A percentile compares a stretch with the other conserved stretches of the same genome.
These are phyloP conservation scores for Calocera cornea DNA, from an alignment of 768 basidiomycete genomes.

Conservation along the genomic window DNA sequence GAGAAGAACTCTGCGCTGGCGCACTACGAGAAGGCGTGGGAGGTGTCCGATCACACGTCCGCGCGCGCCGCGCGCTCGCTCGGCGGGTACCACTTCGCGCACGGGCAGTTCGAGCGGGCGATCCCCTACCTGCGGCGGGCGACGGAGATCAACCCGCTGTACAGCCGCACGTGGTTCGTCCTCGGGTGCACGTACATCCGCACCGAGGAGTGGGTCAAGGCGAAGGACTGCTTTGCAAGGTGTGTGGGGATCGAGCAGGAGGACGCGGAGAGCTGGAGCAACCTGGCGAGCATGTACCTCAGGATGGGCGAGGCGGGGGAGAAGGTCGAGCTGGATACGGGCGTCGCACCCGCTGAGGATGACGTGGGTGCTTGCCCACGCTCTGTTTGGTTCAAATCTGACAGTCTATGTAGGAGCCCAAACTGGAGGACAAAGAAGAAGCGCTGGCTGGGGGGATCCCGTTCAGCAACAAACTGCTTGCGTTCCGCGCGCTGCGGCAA, in stretches of 20 bases:
- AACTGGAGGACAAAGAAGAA: constrained; percentile 10
- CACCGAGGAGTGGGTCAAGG: constrained; percentile 72
- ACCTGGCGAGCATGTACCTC: constrained; percentile 87
- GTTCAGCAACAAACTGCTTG: constrained; percentile 57
- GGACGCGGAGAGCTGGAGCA: constrained; percentile 97
- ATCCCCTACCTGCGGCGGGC: constrained; percentile 56
- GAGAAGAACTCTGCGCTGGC: constrained; percentile 53
- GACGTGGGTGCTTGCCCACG: not conserved
- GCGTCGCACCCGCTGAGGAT: constrained; percentile 15
- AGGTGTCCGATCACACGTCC: constrained; percentile 61
- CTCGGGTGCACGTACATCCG: constrained; percentile 84
- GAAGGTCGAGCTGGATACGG: constrained; percentile 21
- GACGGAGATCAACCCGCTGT: constrained; percentile 76
- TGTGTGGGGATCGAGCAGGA: constrained; percentile 90
- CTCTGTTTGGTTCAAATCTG: not conserved
- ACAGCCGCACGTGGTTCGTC: constrained; percentile 85
- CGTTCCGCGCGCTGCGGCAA: constrained; percentile 83
- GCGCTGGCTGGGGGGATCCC: constrained; percentile 17
- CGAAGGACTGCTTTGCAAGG: constrained; percentile 66
- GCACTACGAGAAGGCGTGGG: constrained; percentile 79
- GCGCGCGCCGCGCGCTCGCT: constrained; percentile 85
- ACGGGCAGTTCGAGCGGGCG: constrained; percentile 47
- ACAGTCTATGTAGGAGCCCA: not conserved
- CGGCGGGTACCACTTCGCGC: constrained; percentile 68
- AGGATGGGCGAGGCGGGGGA: constrained; percentile 45